A percentile compares a stretch with the other conserved stretches of the same genome.
Conservation (phyloP, 306 rosid genomes). For the Fagus sylvatica region DNA sequence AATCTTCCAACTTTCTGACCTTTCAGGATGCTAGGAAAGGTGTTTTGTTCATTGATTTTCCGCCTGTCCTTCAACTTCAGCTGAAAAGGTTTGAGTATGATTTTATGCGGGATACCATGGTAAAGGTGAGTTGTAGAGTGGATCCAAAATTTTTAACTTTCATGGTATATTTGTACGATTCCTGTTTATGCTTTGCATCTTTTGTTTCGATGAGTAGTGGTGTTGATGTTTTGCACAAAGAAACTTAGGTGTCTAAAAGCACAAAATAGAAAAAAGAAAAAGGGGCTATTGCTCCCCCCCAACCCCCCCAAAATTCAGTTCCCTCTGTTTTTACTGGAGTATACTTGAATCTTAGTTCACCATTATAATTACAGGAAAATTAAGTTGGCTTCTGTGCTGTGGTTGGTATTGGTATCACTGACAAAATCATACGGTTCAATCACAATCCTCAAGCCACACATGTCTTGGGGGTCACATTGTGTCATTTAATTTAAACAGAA, state of each 20-base stretch:
- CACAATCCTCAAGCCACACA: neutral
- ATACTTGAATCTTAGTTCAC: neutral
- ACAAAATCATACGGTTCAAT: neutral
- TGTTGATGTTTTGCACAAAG: too few species aligned
- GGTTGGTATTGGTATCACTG: neutral
- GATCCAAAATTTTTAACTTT: neutral
- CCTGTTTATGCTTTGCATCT: neutral
- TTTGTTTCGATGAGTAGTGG: neutral
- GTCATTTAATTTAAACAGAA: neutral
- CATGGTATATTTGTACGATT: neutral
- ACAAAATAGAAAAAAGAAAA: neutral
- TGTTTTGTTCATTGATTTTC: conserved; percentile 93
- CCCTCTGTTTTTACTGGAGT: neutral
- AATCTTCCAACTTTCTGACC: neutral
- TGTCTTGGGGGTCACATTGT: neutral
- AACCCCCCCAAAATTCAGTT: neutral
- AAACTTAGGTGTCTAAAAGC: neutral
- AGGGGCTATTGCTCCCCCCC: neutral
- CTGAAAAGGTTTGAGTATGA: conserved; percentile 90
- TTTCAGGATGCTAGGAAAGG: conserved; percentile 94
- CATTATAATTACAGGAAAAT: neutral
- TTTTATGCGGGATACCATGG: conserved; percentile 85
- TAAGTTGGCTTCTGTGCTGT: neutral
- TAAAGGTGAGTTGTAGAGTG: conserved; percentile 65
- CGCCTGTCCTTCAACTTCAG: conserved; percentile 97